A percentile compares a stretch with the other conserved stretches of the same genome.
phyloP scores from a whole-genome alignment of 2,329 filamentous ascomycete genomes.

The Cladosporium halotolerans region DNA sequence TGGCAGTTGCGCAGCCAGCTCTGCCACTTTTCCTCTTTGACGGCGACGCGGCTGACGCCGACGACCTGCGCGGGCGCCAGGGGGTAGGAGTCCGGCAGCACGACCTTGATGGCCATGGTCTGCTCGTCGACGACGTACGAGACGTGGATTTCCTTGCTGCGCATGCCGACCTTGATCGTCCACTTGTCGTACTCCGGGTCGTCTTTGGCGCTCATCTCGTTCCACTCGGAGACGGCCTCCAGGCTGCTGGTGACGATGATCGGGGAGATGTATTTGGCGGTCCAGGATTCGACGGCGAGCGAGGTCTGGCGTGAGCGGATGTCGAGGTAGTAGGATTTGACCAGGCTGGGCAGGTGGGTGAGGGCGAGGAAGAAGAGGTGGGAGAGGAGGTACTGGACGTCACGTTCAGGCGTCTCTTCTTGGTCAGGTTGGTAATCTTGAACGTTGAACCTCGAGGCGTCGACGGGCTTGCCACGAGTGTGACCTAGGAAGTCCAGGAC shows the following conservation, averaged over 20 bases:
- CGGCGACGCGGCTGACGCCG: slow-evolving; percentile 74
- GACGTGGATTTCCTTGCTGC: slow-evolving; percentile 70
- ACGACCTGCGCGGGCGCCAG: slow-evolving; percentile 71
- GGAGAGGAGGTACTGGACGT: slow-evolving; percentile 75
- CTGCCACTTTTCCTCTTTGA: slow-evolving; percentile 88
- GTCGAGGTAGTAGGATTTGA: slow-evolving; percentile 78
- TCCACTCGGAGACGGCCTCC: slow-evolving; percentile 63
- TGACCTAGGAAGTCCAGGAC: slow-evolving; percentile 81
- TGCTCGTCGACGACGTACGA: slow-evolving; percentile 85
- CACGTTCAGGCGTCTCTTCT: slow-evolving; percentile 59
- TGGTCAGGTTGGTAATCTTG: slow-evolving; percentile 52
- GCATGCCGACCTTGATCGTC: slow-evolving; percentile 63
- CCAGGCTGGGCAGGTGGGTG: slow-evolving; percentile 68
- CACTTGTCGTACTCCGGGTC: slow-evolving; percentile 48
- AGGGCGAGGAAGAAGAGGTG: slow-evolving; percentile 82
- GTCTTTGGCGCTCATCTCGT: slow-evolving; percentile 34
- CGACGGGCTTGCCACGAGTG: slow-evolving; percentile 63
- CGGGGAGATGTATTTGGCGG: slow-evolving; percentile 71
- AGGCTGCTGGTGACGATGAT: slow-evolving; percentile 61
- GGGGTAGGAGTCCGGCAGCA: slow-evolving; percentile 74
- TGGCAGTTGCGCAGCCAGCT: slow-evolving; percentile 83
- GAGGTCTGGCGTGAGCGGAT: slow-evolving; percentile 73
- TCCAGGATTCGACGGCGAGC: slow-evolving; percentile 76
- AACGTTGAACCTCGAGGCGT: slow-evolving; percentile 64
- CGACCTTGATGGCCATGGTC: slow-evolving; percentile 73